Conservation (phyloP, 1,284 basidiomycete species). For the Trametes pubescens region DNA sequence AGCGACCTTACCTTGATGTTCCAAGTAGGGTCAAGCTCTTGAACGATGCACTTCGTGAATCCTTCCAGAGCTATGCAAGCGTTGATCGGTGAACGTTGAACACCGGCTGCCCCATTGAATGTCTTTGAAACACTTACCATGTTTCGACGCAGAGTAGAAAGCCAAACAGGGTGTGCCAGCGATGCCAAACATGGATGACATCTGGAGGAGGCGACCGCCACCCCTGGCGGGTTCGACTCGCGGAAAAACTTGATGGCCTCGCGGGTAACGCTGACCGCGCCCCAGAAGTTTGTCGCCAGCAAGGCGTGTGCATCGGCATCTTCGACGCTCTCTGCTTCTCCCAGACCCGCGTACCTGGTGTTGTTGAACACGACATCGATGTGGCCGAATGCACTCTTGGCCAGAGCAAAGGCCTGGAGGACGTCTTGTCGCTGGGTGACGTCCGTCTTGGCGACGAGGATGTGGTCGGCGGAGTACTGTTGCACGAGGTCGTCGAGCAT, state of each 20-base stretch:
- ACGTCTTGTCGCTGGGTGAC: conserved; percentile 2
- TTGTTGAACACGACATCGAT: conserved; percentile 57
- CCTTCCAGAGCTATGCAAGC: conserved; percentile 36
- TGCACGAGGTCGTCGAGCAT: conserved; percentile 5
- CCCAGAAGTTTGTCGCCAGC: conserved; percentile 49
- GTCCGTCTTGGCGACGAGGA: conserved; percentile 10
- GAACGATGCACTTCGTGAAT: conserved; percentile 41
- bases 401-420: conserved; percentile 1
- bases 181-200: conserved; percentile 41
- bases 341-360: conserved; percentile 39
- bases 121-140: conserved; percentile 20
- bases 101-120: not conserved
- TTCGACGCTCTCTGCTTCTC: conserved; percentile 37
- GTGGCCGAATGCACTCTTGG: conserved; percentile 43
- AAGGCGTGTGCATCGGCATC: conserved; percentile 40
- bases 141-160: conserved; percentile 43
- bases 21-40: conserved; percentile 49
- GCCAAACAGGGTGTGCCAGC: conserved; percentile 31
- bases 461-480: not conserved
- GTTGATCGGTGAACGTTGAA: not conserved
- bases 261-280: conserved; percentile 41
- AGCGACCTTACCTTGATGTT: conserved; percentile 47
- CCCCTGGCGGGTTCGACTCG: conserved; percentile 42
- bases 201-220: conserved; percentile 44
- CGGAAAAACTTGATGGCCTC: conserved; percentile 47